Conservation (phyloP, 495 filamentous ascomycete species). For the Penicillium lagena region DNA sequence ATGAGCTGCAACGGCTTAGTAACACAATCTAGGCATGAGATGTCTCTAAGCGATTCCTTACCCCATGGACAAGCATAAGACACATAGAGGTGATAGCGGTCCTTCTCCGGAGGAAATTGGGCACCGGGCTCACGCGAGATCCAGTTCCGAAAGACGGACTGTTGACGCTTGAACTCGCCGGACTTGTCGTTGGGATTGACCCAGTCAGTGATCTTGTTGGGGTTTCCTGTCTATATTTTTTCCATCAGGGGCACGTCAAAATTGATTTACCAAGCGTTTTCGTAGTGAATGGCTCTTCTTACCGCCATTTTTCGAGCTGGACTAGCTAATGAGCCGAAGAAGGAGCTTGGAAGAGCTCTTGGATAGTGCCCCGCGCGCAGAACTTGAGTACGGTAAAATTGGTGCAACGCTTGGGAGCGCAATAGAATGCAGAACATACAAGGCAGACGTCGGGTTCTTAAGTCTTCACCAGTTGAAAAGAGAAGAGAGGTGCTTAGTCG, state of each 20-base stretch:
- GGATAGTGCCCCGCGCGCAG: constrained; percentile 5
- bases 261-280: not conserved
- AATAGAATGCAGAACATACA: constrained; percentile 26
- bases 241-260: not conserved
- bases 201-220: constrained; percentile 70
- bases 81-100: constrained; percentile 65
- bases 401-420: constrained; percentile 15
- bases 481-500: not conserved
- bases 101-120: constrained; percentile 61
- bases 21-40: not conserved
- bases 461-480: not conserved
- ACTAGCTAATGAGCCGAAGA: constrained; percentile 14
- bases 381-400: constrained; percentile 11
- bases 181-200: constrained; percentile 63
- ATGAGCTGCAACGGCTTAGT: constrained; percentile 41
- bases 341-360: constrained; percentile 1
- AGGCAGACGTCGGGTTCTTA: not conserved
- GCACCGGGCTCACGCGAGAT: constrained; percentile 60
- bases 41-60: constrained; percentile 17
- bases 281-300: constrained; percentile 3
- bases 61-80: constrained; percentile 71
- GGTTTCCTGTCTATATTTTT: constrained; percentile 22
- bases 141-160: constrained; percentile 63
- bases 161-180: constrained; percentile 85
- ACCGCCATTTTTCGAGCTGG: constrained; percentile 35